Evolutionary conservation across 257 asterid species (phyloP), one percentile per base, ranked within the genome.

Genomic region (Solanum sejunctum): DNA sequence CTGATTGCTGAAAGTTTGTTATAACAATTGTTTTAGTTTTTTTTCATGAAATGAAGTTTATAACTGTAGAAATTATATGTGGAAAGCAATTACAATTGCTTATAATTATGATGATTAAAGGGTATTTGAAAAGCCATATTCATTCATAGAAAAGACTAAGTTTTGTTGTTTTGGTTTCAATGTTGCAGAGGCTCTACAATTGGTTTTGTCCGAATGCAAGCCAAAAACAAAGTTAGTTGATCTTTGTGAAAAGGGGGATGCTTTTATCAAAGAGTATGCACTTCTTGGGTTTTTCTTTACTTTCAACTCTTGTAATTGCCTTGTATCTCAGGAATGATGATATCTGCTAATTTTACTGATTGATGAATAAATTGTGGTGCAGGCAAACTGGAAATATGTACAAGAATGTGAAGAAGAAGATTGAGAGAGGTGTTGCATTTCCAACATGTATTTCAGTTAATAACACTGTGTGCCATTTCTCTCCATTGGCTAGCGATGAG

Each of bases 391-490:
- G 98, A 18, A 94, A 87, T 87, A 96, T 92, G 98, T 96, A 94
- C 89, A 96, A 94, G 96, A 93, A 96, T 86, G 95, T 86, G 47
- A 94, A 96, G 94, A 96, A 93, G 97, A 96, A 94, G 93, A 96
- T 96, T 83, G 98, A 93, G 84, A 88, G 92, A 81, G 99, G 99
- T 45, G 96, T 94, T 86, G 99, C 99, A 2, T 96, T 96, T 85
- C 99, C 99, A 2, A 96, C 98, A 28, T 96, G 99, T 86, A 87
- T 96, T 70, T 96, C 99, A 0, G 95, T 96, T 45, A 96, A 96
- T 86, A 93, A 90, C 66, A 94, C 95, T 0, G 90, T 96, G 83
- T 96, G 98, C 83, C 99, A 96, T 90, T 92, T 92, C 84, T 96
- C 99, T 5, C 99, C 99, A 0, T 87, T 96, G 85, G 93, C 93